Evolutionary conservation across 305 asterid species (phyloP), one percentile per base, ranked within the genome.

Genomic region (Fraxinus albicans): DNA sequence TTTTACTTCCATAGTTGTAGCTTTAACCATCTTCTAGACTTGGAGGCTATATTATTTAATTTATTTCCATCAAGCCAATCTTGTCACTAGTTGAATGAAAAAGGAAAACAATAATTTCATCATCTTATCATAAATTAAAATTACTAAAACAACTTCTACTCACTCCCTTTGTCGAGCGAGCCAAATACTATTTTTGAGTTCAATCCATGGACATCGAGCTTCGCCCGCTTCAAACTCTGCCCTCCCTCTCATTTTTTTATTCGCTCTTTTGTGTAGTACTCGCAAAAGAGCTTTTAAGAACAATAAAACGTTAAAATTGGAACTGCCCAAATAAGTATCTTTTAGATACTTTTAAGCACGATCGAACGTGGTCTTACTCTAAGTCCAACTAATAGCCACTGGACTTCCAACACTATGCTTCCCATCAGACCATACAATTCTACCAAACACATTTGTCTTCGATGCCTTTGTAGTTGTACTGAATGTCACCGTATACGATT

Each of bases 361-460:
- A 58, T 19, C 69, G 21, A 58, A 58, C 6, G 15, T 9, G 15
- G 2, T 1, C 3, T 8, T 40, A 2, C 36, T 74, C 80, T 34
- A 34, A 15, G 67, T 60, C 92, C 92, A 88, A 79, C 91, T 88
- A 73, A 88, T 38, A 21, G 88, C 92, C 72, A 88, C 87, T 0
- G 91, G 89, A 78, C 92, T 89, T 55, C 88, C 90, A 76, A 89
- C 92, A 15, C 83, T 79, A 60, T 85, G 90, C 47, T 86, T 86
- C 77, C 92, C 92, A 78, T 88, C 88, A 4, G 89, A 84, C 92
- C 92, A 89, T 77, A 83, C 88, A 47, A 89, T 86, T 70, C 89
- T 81, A 13, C 89, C 92, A 31, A 86, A 88, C 77, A 83, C 85
- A 33, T 85, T 84, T 10, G 78, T 72, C 25, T 55, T 58, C 10